Evolutionary conservation across 2,329 filamentous ascomycete genomes (phyloP), one percentile per base, ranked within the genome.

Genomic region (Metarhizium anisopliae): DNA sequence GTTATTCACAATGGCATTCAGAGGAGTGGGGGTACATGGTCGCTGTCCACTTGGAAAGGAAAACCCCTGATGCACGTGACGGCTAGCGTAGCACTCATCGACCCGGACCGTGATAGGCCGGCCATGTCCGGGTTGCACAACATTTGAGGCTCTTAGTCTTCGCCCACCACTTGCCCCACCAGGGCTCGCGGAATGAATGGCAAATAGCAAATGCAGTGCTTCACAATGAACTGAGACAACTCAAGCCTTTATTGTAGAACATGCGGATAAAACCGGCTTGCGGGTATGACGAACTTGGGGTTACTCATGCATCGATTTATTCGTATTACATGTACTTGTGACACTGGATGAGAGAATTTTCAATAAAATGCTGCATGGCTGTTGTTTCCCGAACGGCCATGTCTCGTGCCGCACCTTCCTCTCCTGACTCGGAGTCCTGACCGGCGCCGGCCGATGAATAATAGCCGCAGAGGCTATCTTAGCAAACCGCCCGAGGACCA

Each of bases 391-490:
- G 2, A 18, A 43, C 40, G 11, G 6, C 40, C 13, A 14, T 43
- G 14, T 43, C 40, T n/a, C 8, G 13, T 43, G 18, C 42, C n/a
- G n/a, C 42, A 45, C 42, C n/a, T 45, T 20, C 42, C 42, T 45
- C 45, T 32, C 42, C 45, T 49, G 25, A 25, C 25, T 25, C 25
- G 25, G 25, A 25, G 25, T 25, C 25, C 25, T 25, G 32, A 49
- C 43, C 43, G 43, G 52, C 52, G 43, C 52, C 52, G 45, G 45
- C 52, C 52, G 45, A 54, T 42, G 52, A 13, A 49, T 3, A 11
- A 25, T 20, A 38, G 43, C 29, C 29, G 14, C 3, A 3, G 42
- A 45, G 16, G 18, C 42, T 16, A 45, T 45, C 42, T 20, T 2
- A 45, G 42, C n/a, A 20, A 18, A 45, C 38, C 10, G 16, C 42